These are phyloP conservation scores for Plantago lanceolata DNA, from an alignment of 305 asterid species.

Conservation along the genomic window DNA sequence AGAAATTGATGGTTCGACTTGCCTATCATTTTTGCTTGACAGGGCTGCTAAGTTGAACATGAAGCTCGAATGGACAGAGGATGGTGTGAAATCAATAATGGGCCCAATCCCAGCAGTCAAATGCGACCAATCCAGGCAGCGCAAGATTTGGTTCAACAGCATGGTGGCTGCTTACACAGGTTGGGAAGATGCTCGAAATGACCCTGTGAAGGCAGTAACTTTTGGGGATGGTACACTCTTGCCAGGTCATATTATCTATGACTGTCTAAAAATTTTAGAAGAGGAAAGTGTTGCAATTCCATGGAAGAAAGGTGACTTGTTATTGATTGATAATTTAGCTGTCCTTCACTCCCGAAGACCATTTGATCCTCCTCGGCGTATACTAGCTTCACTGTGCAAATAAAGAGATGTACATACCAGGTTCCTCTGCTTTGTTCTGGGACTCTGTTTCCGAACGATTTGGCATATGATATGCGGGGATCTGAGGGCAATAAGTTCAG, in stretches of 20 bases:
- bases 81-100: constrained; percentile 64
- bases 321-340: constrained; percentile 72
- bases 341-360: constrained; percentile 77
- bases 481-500: neutral
- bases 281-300: constrained; percentile 73
- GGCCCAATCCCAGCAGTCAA: constrained; percentile 87
- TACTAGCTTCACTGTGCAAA: constrained; percentile 84
- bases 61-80: constrained; percentile 79
- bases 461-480: neutral
- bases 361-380: constrained; percentile 68
- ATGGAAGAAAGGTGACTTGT: constrained; percentile 73
- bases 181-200: constrained; percentile 72
- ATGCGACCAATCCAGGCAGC: constrained; percentile 46
- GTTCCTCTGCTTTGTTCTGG: neutral
- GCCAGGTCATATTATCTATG: constrained; percentile 55
- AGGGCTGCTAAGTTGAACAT: constrained; percentile 78
- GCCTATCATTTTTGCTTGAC: neutral
- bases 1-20: too few species aligned
- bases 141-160: constrained; percentile 86
- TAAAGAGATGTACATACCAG: constrained; percentile 10
- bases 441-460: neutral
- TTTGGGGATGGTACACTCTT: constrained; percentile 66
- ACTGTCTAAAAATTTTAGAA: constrained; percentile 62
- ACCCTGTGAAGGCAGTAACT: constrained; percentile 74
- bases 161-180: constrained; percentile 91